Conservation (phyloP, 2,329 filamentous ascomycete species). For the Colletotrichum siamense region DNA sequence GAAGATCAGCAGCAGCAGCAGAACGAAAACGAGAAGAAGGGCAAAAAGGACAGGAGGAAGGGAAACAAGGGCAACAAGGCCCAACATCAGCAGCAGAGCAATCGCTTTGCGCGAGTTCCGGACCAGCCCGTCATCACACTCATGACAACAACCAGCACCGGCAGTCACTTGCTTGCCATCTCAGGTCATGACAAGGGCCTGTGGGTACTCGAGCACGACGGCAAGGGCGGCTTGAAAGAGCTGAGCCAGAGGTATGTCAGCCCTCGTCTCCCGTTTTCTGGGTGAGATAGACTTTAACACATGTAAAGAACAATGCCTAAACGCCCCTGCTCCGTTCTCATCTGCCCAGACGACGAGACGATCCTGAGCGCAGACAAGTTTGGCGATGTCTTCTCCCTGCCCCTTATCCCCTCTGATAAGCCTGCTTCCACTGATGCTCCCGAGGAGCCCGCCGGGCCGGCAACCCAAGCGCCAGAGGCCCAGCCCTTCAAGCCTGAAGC, state of each 20-base stretch:
- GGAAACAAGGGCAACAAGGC: conserved; percentile 25
- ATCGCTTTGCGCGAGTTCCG: conserved; percentile 40
- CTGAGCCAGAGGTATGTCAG: conserved; percentile 71
- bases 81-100: conserved; percentile 24
- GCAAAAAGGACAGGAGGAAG: conserved; percentile 32
- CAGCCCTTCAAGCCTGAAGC: conserved; percentile 54
- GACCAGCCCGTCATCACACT: conserved; percentile 72
- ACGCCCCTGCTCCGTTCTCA: conserved; percentile 76
- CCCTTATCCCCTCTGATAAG: conserved; percentile 58
- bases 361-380: conserved; percentile 94
- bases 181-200: conserved; percentile 93
- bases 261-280: neutral
- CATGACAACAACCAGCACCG: conserved; percentile 67
- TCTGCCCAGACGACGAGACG: conserved; percentile 72
- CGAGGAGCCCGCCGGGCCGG: conserved; percentile 26
- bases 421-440: conserved; percentile 10
- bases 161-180: conserved; percentile 74
- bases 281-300: conserved; percentile 29
- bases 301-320: conserved; percentile 83
- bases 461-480: neutral
- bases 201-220: conserved; percentile 77
- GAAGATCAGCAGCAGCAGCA: conserved; percentile 21
- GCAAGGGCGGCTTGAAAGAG: conserved; percentile 65
- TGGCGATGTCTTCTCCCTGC: conserved; percentile 91
- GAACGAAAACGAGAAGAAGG: conserved; percentile 25